These are phyloP conservation scores for Penicillium rolfsii DNA, from an alignment of 2,329 filamentous ascomycete species.

Conservation along the genomic window DNA sequence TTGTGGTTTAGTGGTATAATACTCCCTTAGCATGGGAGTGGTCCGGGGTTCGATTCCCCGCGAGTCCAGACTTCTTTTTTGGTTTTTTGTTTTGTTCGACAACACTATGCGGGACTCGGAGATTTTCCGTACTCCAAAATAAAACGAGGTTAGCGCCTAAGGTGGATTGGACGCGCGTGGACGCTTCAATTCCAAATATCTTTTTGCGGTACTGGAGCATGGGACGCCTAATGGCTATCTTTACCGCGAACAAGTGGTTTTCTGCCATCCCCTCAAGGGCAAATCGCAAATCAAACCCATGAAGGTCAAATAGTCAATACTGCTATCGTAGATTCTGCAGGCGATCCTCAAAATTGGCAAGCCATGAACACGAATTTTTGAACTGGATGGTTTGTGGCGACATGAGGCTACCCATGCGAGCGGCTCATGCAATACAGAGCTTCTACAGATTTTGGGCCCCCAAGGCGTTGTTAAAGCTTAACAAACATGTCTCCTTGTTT, in stretches of 20 bases:
- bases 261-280: neutral
- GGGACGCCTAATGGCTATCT: neutral
- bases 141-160: neutral
- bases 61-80: constrained; percentile 44
- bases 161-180: neutral
- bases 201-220: neutral
- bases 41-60: constrained; percentile 54
- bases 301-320: neutral
- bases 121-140: neutral
- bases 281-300: too few relatives aligned
- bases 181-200: neutral
- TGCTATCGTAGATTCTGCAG: too few relatives aligned
- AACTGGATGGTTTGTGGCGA: neutral
- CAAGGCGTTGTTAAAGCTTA: neutral
- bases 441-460: neutral
- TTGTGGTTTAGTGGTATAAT: constrained; percentile 54
- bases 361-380: neutral
- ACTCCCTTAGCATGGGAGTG: constrained; percentile 53
- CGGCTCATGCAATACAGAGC: neutral
- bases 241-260: neutral
- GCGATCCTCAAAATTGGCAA: neutral
- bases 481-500: neutral
- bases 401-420: neutral
- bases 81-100: neutral
- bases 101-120: neutral